Conservation (phyloP, 2,329 filamentous ascomycete species). For the Thelonectria olida region DNA sequence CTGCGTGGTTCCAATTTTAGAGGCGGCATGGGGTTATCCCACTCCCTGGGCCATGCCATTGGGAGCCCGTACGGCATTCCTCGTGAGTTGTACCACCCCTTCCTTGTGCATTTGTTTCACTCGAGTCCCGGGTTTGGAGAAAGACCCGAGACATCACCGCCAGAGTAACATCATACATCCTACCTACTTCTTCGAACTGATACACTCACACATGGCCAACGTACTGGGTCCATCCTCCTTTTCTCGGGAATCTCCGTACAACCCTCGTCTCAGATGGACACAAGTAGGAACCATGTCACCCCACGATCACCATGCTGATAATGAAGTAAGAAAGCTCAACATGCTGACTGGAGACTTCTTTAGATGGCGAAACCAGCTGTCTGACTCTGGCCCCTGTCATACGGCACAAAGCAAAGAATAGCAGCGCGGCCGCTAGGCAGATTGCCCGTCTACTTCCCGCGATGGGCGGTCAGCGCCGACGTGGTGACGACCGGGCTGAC, state of each 20-base stretch:
- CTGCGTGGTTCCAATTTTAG: conserved; percentile 32
- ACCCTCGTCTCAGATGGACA: conserved; percentile 19
- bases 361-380: conserved; percentile 35
- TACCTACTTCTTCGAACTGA: neutral
- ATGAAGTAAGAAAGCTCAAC: conserved; percentile 7
- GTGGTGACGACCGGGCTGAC: conserved; percentile 10
- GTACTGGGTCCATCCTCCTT: neutral
- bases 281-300: conserved; percentile 21
- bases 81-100: conserved; percentile 22
- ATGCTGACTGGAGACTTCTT: conserved; percentile 24
- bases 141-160: neutral
- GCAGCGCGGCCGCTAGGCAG: conserved; percentile 18
- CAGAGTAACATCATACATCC: neutral
- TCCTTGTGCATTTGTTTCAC: neutral
- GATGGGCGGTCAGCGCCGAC: conserved; percentile 12
- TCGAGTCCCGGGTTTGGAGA: neutral
- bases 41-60: conserved; percentile 27
- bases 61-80: conserved; percentile 30
- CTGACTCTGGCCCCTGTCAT: conserved; percentile 27
- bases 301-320: conserved; percentile 15
- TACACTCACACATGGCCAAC: conserved; percentile 18
- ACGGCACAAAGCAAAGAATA: conserved; percentile 17
- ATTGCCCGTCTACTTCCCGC: conserved; percentile 27
- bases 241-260: conserved; percentile 21
- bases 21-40: conserved; percentile 19